Evolutionary conservation across 2,329 filamentous ascomycete genomes (phyloP), one percentile per base, ranked within the genome.

Genomic region (Talaromyces piceae): DNA sequence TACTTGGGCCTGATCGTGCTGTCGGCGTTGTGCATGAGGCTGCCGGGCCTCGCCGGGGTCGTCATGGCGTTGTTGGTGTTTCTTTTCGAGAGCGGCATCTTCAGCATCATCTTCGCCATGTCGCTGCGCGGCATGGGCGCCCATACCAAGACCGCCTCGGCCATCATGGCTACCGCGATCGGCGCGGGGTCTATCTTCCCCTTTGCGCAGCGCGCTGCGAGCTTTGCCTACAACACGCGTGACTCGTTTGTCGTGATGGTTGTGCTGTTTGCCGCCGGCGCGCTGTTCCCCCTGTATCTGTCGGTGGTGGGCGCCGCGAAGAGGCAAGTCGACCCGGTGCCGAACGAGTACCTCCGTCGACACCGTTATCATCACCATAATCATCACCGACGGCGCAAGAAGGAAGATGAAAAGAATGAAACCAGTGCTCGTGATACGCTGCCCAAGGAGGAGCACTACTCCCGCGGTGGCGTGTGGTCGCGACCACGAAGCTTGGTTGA

Each of bases 81-180:
- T 60, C 76, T 82, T 56, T 81, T 82, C 57, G 78, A 83, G 65
- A 80, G 79, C 8, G 80, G 81, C 3, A 68, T 78, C 2, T 84
- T 83, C 64, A 73, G 76, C 37, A 74, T 80, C 45, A 77, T 82
- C 50, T 84, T 78, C 56, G 78, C 77, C 11, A 77, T 80, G 54
- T 69, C 72, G 2, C 69, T 84, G 8, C 78, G 80, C 20, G 81
- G 81, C 7, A 71, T 81, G 56, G 80, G 79, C 5, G 69, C 64
- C 12, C 75, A 80, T 59, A 83, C 80, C 13, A 83, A 82, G 58
- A 72, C 77, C 27, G 81, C 76, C 5, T 71, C 75, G 5, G 73
- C 75, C 0, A 57, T 80, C 2, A 63, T 84, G 41, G 78, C 79
- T 1, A 72, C 75, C 8, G 75, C 77, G 4, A 76, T 81, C 39